Evolutionary conservation across 2,329 filamentous ascomycete species (phyloP), one percentile per base, ranked within the genome.

Genomic region (Colletotrichum navitas): DNA sequence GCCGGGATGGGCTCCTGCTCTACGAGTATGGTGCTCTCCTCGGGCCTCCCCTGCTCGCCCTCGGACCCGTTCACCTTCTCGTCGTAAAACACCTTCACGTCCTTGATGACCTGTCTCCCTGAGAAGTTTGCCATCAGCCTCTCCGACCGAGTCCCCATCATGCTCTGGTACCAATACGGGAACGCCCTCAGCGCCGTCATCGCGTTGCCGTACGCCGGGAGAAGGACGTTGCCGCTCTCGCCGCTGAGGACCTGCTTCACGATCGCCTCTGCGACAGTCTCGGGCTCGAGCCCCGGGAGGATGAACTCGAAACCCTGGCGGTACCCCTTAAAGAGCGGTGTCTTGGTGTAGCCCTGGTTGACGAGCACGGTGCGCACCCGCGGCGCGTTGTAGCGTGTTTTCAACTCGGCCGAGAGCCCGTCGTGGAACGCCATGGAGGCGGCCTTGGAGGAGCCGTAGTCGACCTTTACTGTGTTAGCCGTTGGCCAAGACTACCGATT

Each of bases 351-450:
- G 56, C 85, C 88, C 76, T 89, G 91, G 73, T 89, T 89, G 60
- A 93, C 86, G 10, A 90, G 76, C n/a, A 93, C 86, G 5, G 91
- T 93, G 61, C 91, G 85, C 36, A 94, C 88, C 68, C 85, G 86
- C 1, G 86, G 87, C 1, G 91, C 91, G 32, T 88, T 85, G 79
- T 93, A 92, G 41, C 85, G 81, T 6, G 87, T 88, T 47, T 80
- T 81, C 60, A 92, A 80, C 79, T 92, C 90, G 2, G 85, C 83
- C 1, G 85, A 82, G 3, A 92, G 80, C 0, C 87, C 92, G 78
- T 94, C 91, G 77, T 94, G 91, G 79, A 94, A 91, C 3, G 88
- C 83, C 29, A 92, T 78, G 1, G 90, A 87, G 0, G 89, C 91
- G 1, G 91, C 87, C 81, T 94, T 94, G 74, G 86, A 88, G 10